Evolutionary conservation across 2,329 filamentous ascomycete species (phyloP), one percentile per base, ranked within the genome.

Genomic region (Lomentospora prolificans): DNA sequence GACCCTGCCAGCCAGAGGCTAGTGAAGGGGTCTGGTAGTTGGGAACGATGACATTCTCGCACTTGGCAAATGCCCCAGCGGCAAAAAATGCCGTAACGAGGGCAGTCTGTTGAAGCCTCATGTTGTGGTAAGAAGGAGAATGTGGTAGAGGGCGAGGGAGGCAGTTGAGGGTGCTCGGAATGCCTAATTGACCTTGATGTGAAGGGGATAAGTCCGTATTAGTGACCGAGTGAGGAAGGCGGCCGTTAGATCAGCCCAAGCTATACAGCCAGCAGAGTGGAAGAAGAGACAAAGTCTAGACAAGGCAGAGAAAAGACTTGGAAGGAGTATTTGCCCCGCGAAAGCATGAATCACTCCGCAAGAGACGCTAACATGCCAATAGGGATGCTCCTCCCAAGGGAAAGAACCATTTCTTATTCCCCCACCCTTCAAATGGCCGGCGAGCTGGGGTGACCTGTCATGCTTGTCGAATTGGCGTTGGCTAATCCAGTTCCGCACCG

Each of bases 1-100:
- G 69, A 14, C 70, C 73, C 4, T 69, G 65, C 73, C 75, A 79
- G 28, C 73, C 73, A 3, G 64, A 60, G 19, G 71, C 70, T 8
- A 73, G 69, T 2, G 62, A 62, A 10, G 74, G 75, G 3, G 64
- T 58, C 3, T 64, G 63, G 58, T 72, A 71, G 31, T 60, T 60
- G 2, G 71, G 67, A 4, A 62, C 56, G 33, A 75, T 64, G 25
- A 67, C 62, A 57, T 66, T 68, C 24, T 66, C 59, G 63, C 73
- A 75, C 59, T 50, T 50, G 36, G 56, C 41, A 50, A 57, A 31
- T 48, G 52, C 51, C 14, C 33, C 41, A 7, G 51, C 41, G 4
- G 58, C 48, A 22, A 55, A 51, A 19, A 58, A 19, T 14, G 41
- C 57, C 9, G 55, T n/a, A 27, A 52, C 56, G 3, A 59, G 19